Evolutionary conservation across 352 stramenopile species (phyloP).

Genomic region (Phytopythium chamaehyphon): DNA sequence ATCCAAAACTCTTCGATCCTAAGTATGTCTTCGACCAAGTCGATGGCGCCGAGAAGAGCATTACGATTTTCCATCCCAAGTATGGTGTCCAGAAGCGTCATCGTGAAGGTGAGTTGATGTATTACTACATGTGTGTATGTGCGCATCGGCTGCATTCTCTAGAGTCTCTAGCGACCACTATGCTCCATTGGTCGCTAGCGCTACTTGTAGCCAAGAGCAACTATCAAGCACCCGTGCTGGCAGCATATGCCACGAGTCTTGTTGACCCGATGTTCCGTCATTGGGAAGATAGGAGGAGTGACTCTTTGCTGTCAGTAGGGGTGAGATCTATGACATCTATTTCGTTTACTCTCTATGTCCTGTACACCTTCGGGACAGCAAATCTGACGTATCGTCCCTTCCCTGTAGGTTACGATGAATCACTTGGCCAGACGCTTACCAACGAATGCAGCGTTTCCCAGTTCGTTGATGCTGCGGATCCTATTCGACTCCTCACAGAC

Average conservation of each 20-base stretch:
- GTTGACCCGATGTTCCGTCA: conserved; percentile 9
- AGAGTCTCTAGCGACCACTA: conserved; percentile 84
- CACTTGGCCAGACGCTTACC: conserved; percentile 77
- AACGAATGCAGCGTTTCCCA: conserved; percentile 84
- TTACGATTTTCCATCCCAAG: conserved; percentile 98
- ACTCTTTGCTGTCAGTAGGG: conserved; percentile 51
- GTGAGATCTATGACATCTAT: conserved; percentile 89
- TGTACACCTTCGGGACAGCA: no score
- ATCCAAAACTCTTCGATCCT: conserved; percentile 96
- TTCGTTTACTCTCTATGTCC: no score
- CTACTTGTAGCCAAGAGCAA: conserved; percentile 90
- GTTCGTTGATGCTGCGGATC: conserved; percentile 88
- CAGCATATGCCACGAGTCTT: conserved; percentile 33
- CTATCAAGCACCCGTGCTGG: conserved; percentile 71
- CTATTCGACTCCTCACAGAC: conserved; percentile 95
- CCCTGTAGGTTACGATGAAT: conserved; percentile 90
- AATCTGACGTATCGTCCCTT: neutral
- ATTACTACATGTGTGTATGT: conserved; percentile 17
- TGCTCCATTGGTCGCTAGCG: conserved; percentile 71
- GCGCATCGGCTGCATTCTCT: conserved; percentile 77
- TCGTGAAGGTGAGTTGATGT: conserved; percentile 75
- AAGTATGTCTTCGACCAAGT: conserved; percentile 98
- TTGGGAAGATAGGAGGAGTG: conserved; percentile 13
- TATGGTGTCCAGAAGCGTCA: conserved; percentile 94
- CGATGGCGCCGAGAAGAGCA: conserved; percentile 78